These are phyloP conservation scores for Backusella australiensis DNA, from an alignment of 192 early-diverging fungal genomes.

Conservation along the genomic window DNA sequence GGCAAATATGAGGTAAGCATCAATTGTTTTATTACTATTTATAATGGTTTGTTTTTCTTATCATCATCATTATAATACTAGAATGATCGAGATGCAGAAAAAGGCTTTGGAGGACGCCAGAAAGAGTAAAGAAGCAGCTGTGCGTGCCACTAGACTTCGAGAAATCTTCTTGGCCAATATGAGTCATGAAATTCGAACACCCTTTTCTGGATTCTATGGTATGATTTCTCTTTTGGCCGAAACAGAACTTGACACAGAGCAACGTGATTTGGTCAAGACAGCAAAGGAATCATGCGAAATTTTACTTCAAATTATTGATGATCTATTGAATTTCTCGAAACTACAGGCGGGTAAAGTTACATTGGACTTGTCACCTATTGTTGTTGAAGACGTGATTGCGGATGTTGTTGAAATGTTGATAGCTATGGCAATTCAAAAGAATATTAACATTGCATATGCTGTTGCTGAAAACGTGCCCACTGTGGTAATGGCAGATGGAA, in stretches of 20 bases:
- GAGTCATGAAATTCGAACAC: constrained; percentile 42
- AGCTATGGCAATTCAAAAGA: constrained; percentile 61
- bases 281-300: constrained; percentile 51
- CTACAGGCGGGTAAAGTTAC: constrained; percentile 49
- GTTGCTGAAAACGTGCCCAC: constrained; percentile 58
- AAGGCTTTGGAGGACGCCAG: constrained; percentile 29
- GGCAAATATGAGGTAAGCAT: constrained; percentile 26
- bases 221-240: constrained; percentile 47
- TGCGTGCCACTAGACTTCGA: constrained; percentile 30
- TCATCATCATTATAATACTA: neutral
- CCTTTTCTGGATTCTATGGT: constrained; percentile 50
- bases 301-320: constrained; percentile 49
- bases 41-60: neutral
- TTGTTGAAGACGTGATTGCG: constrained; percentile 43
- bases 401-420: constrained; percentile 60
- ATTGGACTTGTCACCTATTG: constrained; percentile 39
- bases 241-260: constrained; percentile 43
- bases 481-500: constrained; percentile 62
- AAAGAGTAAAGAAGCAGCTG: constrained; percentile 36
- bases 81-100: constrained; percentile 39
- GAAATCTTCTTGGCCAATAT: constrained; percentile 37
- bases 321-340: constrained; percentile 48
- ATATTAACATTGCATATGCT: constrained; percentile 51
- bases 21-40: neutral
- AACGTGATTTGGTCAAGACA: constrained; percentile 49